These are phyloP conservation scores for Vitis rupestris DNA, from an alignment of 164 flowering plant genomes.

Conservation along the genomic window DNA sequence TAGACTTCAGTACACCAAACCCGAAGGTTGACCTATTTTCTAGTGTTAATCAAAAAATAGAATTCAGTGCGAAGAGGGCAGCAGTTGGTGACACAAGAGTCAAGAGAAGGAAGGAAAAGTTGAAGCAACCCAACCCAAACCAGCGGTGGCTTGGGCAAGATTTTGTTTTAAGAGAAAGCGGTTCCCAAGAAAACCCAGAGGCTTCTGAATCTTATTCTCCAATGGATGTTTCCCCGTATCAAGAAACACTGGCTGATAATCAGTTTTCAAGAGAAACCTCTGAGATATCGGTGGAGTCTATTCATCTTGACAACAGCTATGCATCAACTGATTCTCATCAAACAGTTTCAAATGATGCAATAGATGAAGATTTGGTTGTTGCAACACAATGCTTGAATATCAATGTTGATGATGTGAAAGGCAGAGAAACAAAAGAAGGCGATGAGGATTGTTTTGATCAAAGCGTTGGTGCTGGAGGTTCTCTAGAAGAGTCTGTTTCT, in stretches of 20 bases:
- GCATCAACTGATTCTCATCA: slow-evolving; percentile 26
- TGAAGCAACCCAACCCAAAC: slow-evolving; percentile 28
- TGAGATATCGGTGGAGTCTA: slow-evolving; percentile 43
- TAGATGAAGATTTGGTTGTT: slow-evolving; percentile 45
- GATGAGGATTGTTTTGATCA: slow-evolving; percentile 14
- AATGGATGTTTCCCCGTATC: slow-evolving; percentile 87
- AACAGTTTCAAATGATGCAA: slow-evolving; percentile 31
- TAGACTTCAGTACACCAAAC: slow-evolving; percentile 41
- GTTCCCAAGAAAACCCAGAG: slow-evolving; percentile 36
- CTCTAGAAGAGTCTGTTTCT: slow-evolving; percentile 33
- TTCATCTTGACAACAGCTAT: slow-evolving; percentile 17
- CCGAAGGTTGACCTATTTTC: slow-evolving; percentile 26
- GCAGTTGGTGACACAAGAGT: slow-evolving; percentile 24
- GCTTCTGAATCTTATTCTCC: slow-evolving; percentile 71
- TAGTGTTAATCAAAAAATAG: slow-evolving; percentile 37
- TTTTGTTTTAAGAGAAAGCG: slow-evolving; percentile 30
- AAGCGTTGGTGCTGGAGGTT: slow-evolving; percentile 16
- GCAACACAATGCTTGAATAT: slow-evolving; percentile 45
- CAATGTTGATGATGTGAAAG: slow-evolving; percentile 26
- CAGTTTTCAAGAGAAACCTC: slow-evolving; percentile 49
- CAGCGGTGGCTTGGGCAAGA: slow-evolving; percentile 34
- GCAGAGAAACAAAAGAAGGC: slow-evolving; percentile 21
- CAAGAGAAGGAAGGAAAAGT: slow-evolving; percentile 55
- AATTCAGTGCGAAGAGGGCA: slow-evolving; percentile 45
- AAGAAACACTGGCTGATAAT: slow-evolving; percentile 42